Conservation (phyloP, 768 basidiomycete species). For the Xerocomellus chrysenteron region DNA sequence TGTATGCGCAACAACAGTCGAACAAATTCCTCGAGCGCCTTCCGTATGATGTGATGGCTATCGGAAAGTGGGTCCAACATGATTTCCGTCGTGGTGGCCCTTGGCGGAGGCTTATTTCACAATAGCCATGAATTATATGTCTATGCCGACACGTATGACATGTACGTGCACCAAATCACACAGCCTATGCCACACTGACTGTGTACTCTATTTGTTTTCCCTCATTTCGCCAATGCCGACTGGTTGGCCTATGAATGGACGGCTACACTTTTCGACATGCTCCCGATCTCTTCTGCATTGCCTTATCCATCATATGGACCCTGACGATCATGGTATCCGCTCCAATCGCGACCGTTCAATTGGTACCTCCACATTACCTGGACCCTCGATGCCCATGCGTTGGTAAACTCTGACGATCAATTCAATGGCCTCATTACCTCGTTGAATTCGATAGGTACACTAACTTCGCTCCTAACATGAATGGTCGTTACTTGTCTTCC, state of each 20-base stretch:
- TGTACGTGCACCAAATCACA: slow-evolving; percentile 37
- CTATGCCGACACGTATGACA: slow-evolving; percentile 64
- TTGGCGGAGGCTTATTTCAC: background rate
- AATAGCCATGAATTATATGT: slow-evolving; percentile 79
- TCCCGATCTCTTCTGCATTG: background rate
- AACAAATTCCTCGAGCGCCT: slow-evolving; percentile 72
- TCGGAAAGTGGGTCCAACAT: slow-evolving; percentile 68
- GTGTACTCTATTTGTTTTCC: background rate
- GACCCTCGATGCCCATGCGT: background rate
- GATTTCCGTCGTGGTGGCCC: too few species aligned
- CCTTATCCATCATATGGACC: background rate
- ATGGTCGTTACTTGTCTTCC: slow-evolving; percentile 76
- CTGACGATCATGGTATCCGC: slow-evolving; percentile 8
- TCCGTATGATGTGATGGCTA: slow-evolving; percentile 79
- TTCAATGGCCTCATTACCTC: background rate
- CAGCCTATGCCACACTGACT: slow-evolving; percentile 1
- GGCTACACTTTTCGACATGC: background rate
- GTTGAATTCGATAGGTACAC: slow-evolving; percentile 42
- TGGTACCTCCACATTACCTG: background rate
- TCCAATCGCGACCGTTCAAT: slow-evolving; percentile 1
- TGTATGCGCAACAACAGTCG: slow-evolving; percentile 39
- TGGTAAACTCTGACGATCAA: background rate
- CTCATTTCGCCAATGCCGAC: background rate
- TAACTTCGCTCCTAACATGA: slow-evolving; percentile 64
- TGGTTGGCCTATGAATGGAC: background rate